Evolutionary conservation across 371 early-diverging fungal species (phyloP), one percentile per base, ranked within the genome.

Genomic region (Circinella minor): DNA sequence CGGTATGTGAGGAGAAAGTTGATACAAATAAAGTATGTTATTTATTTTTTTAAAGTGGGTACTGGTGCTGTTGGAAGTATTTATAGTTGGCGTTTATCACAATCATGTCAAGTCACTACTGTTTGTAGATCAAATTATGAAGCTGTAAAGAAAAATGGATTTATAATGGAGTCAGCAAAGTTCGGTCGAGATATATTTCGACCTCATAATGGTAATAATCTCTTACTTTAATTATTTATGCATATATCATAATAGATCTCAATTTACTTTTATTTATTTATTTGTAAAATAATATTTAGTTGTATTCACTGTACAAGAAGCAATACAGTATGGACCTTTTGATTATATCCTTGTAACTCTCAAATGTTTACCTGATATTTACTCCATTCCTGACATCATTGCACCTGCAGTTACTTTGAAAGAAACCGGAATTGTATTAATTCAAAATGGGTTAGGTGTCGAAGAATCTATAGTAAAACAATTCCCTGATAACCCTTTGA

Each of bases 401-500:
- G 84, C 81, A 3, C 88, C 92, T 36, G 89, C 88, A 0, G 88
- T 92, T 3, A 75, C 82, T 6, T 72, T 75, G 36, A 77, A 82
- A 0, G 76, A 86, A 14, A 91, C 93, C 15, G 69, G 86, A 3
- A 88, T 96, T 46, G 87, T 94, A 4, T 74, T 95, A 71, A 90
- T 95, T 48, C 96, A 96, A 75, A 96, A 96, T 76, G 95, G 96
- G 3, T 77, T 95, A 51, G 95, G 91, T 11, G 87, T 94, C 18
- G 96, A 95, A 69, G 86, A 86, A 13, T 88, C 90, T 60, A 79
- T 90, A 67, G 75, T 75, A 17, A 69, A 71, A 15, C 76, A 85
- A 47, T 93, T 92, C 74, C 93, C 95, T 4, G 68, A 77, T 36
- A 92, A 88, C 66, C 89, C 92, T 0, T 75, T 95, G 14, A 70